These are phyloP conservation scores for Trypanosoma melophagium DNA, from an alignment of 208 protist genomes.

Conservation along the genomic window DNA sequence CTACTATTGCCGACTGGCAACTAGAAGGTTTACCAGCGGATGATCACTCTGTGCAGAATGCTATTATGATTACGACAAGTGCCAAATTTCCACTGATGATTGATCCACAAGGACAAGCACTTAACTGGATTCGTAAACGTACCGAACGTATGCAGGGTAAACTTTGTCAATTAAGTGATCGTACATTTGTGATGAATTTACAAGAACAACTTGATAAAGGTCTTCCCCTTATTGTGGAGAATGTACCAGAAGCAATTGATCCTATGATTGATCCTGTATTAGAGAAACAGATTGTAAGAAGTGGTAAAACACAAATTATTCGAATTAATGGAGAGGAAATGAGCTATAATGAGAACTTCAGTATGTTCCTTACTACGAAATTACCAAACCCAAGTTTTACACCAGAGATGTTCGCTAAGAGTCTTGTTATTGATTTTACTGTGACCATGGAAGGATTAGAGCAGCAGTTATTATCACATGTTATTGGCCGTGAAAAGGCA, in stretches of 20 bases:
- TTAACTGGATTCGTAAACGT: slow-evolving; percentile 94
- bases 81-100: slow-evolving; percentile 97
- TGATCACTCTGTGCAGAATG: slow-evolving; percentile 99
- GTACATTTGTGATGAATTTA: slow-evolving; percentile 91
- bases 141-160: slow-evolving; percentile 81
- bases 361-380: slow-evolving; percentile 97
- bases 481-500: slow-evolving; percentile 96
- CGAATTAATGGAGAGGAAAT: slow-evolving; percentile 93
- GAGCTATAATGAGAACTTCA: slow-evolving; percentile 93
- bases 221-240: slow-evolving; percentile 94
- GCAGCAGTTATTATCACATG: slow-evolving; percentile 96
- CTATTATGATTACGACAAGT: slow-evolving; percentile 97
- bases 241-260: slow-evolving; percentile 97
- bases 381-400: slow-evolving; percentile 98
- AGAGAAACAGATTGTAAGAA: slow-evolving; percentile 93
- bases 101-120: slow-evolving; percentile 98
- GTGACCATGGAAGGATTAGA: slow-evolving; percentile 98
- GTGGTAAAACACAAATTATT: slow-evolving; percentile 86
- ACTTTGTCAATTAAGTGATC: slow-evolving; percentile 93
- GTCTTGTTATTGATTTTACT: slow-evolving; percentile 98
- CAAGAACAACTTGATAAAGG: slow-evolving; percentile 94
- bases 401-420: slow-evolving; percentile 98
- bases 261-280: slow-evolving; percentile 98
- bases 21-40: slow-evolving; percentile 98
- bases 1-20: slow-evolving; percentile 97